Conservation (phyloP, 371 early-diverging fungal genomes). For the Mortierella sp. region DNA sequence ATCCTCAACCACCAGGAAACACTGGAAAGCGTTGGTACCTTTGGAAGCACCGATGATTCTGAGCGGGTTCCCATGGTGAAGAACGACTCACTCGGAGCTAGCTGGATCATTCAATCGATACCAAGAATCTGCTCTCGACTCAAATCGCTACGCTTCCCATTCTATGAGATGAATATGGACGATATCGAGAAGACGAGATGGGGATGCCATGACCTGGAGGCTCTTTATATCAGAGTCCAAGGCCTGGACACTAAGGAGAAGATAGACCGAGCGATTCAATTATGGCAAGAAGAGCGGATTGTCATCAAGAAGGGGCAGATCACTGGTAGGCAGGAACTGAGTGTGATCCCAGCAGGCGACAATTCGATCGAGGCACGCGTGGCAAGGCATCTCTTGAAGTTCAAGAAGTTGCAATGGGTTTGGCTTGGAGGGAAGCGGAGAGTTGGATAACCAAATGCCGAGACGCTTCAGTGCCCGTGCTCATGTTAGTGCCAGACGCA, state of each 20-base stretch:
- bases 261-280: background rate
- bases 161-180: slow-evolving; percentile 4
- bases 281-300: background rate
- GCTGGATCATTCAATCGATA: background rate
- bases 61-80: background rate
- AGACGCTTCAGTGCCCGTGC: too few relatives aligned
- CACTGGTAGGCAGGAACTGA: too few relatives aligned
- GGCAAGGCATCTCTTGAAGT: too few relatives aligned
- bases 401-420: too few relatives aligned
- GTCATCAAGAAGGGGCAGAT: too few relatives aligned
- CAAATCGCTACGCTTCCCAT: background rate
- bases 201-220: background rate
- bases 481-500: too few relatives aligned
- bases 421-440: too few relatives aligned
- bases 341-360: too few relatives aligned
- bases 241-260: slow-evolving; percentile 5
- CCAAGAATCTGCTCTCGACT: background rate
- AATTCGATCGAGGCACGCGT: too few relatives aligned
- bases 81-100: background rate
- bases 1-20: slow-evolving; percentile 4
- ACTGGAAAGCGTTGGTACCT: background rate
- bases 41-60: background rate
- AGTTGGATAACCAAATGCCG: too few relatives aligned
- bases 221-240: slow-evolving; percentile 3
- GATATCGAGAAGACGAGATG: slow-evolving; percentile 2